Evolutionary conservation across 192 early-diverging fungal genomes (phyloP), one percentile per base, ranked within the genome.

Genomic region (Mortierella hygrophila): DNA sequence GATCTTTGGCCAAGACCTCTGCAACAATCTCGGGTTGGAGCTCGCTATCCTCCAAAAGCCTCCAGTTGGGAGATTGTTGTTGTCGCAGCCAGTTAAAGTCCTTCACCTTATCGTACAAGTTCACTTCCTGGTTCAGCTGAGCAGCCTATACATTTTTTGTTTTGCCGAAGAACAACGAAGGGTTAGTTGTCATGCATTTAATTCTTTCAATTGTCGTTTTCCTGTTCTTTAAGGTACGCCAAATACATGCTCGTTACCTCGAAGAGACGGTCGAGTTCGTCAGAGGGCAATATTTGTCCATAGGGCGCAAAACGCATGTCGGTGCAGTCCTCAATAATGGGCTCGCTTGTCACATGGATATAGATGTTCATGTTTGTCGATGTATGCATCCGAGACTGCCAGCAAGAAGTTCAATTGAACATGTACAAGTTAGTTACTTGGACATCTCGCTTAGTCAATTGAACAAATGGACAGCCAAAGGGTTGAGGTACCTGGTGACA

Each of bases 31-130:
- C 77, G 1, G 18, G 26, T 23, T 83, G 29, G 20, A 75, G 55
- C 73, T 83, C 82, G 23, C n/a, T 46, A 7, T 35, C 32, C 6
- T 89, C 82, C 79, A 94, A 72, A 4, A 94, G 9, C 44, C 81
- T 49, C 96, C 96, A 97, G 87, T 97, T 93, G 21, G 96, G 96
- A 42, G 94, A 95, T 10, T 91, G 92, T 79, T 94, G 92, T 63
- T 96, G 91, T 55, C 89, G 91, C 37, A 97, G 87, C 97, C 97
- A 98, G 87, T 97, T 97, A 79, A 98, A 98, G 77, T 98, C 97
- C 77, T 98, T 95, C 20, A 97, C 94, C 26, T 85, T 78, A 72
- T 91, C 88, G 82, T 89, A 95, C 65, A 89, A 88, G 80, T 91
- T 94, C 21, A 81, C 82, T 23, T 63, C 76, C 13, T 52, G 75